Evolutionary conservation across 2,329 filamentous ascomycete species (phyloP).

Genomic region (Trichoderma pleuroti): DNA sequence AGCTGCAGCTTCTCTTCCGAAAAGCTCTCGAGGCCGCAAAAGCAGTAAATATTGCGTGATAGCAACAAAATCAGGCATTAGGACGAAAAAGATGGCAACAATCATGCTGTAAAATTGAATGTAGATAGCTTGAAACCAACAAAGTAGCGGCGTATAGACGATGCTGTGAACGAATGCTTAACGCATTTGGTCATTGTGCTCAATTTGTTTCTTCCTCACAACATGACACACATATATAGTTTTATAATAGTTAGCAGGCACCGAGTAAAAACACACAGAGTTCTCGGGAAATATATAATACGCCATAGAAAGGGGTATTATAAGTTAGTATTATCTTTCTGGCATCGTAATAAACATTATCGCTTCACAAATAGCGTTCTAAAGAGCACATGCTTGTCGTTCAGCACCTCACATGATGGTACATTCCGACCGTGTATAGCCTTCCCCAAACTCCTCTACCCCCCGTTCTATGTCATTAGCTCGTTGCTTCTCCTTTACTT

Average conservation of each 20-base stretch:
- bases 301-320: background rate
- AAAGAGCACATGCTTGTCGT: background rate
- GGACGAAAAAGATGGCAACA: background rate
- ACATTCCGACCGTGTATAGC: constrained; percentile 59
- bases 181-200: background rate
- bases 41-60: background rate
- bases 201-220: background rate
- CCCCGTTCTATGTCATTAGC: constrained; percentile 75
- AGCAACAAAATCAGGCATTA: background rate
- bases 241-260: background rate
- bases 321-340: background rate
- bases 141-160: background rate
- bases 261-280: background rate
- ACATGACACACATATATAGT: background rate
- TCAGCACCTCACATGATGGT: constrained; percentile 16
- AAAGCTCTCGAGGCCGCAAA: constrained; percentile 63
- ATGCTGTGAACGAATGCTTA: background rate
- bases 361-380: background rate
- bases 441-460: constrained; percentile 66
- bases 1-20: constrained; percentile 61
- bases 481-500: constrained; percentile 63
- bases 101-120: background rate
- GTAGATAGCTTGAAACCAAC: background rate
- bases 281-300: background rate
- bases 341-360: background rate